A percentile compares a stretch with the other conserved stretches of the same genome.
Conservation (phyloP, 768 basidiomycete species). For the Russula vinacea region DNA sequence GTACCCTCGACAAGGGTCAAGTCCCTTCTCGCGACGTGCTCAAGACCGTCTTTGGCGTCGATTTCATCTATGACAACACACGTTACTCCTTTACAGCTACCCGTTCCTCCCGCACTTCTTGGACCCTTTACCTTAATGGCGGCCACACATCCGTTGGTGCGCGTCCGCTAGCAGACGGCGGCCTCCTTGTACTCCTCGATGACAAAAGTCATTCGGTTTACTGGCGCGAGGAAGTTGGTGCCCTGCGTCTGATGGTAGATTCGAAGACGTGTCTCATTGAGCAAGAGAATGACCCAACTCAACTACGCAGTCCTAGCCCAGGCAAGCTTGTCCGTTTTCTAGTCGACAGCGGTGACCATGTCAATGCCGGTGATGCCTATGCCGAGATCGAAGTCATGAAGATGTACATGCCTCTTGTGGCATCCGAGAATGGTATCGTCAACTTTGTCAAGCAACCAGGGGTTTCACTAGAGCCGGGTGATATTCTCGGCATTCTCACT, state of each 20-base stretch:
- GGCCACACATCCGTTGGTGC: conserved; percentile 90
- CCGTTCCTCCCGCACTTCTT: conserved; percentile 80
- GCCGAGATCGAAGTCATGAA: conserved; percentile 99
- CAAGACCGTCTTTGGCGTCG: conserved; percentile 93
- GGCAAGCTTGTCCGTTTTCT: conserved; percentile 94
- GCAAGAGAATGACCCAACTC: conserved; percentile 99
- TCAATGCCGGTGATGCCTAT: conserved; percentile 94
- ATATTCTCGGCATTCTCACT: conserved; percentile 94
- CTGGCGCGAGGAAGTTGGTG: conserved; percentile 97
- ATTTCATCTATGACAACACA: conserved; percentile 95
- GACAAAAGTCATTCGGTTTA: conserved; percentile 96
- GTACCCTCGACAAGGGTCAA: conserved; percentile 96
- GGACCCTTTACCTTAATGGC: conserved; percentile 96
- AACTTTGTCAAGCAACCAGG: conserved; percentile 98
- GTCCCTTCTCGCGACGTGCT: conserved; percentile 91
- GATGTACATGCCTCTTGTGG: conserved; percentile 99
- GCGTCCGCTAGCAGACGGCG: conserved; percentile 90
- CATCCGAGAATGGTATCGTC: conserved; percentile 88
- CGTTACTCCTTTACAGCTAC: conserved; percentile 96
- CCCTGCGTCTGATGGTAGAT: conserved; percentile 88
- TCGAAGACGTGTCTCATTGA: conserved; percentile 98
- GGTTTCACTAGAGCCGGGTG: conserved; percentile 92
- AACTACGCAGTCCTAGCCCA: conserved; percentile 91
- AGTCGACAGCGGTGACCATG: conserved; percentile 95
- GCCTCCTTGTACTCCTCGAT: conserved; percentile 85